Evolutionary conservation across 805 yeast species (phyloP).

Genomic region (Lipomyces japonicus): DNA sequence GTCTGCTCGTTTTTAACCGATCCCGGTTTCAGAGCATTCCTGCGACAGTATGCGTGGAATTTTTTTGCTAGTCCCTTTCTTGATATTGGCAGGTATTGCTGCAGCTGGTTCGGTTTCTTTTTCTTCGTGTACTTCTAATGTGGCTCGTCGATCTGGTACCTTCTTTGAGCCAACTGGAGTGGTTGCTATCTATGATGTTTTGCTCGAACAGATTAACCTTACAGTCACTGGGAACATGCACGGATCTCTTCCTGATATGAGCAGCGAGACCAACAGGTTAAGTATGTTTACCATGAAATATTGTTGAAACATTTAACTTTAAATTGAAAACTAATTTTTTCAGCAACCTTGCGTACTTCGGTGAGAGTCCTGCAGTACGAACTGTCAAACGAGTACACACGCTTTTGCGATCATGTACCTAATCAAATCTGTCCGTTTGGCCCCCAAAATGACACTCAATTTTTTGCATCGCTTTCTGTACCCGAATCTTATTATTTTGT

Average conservation of each 20-base stretch:
- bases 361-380: constrained; percentile 29
- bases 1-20: too few relatives aligned
- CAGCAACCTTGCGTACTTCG: constrained; percentile 32
- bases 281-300: constrained; percentile 9
- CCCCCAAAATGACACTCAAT: constrained; percentile 21
- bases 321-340: background rate
- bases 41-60: too few relatives aligned
- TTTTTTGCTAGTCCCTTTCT: background rate
- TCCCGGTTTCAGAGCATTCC: too few relatives aligned
- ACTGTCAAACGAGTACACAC: constrained; percentile 25
- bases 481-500: constrained; percentile 21
- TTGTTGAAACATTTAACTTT: background rate
- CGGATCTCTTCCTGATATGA: constrained; percentile 21
- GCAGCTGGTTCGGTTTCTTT: constrained; percentile 16
- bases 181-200: constrained; percentile 20
- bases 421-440: constrained; percentile 33
- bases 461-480: constrained; percentile 5
- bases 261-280: constrained; percentile 20
- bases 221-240: constrained; percentile 19
- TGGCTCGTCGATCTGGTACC: constrained; percentile 16
- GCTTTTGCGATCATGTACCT: constrained; percentile 31
- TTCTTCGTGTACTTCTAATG: constrained; percentile 10
- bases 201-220: constrained; percentile 6
- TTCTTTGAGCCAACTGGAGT: constrained; percentile 20
- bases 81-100: constrained; percentile 1